These are phyloP conservation scores for Fraxinus albicans DNA, from an alignment of 305 asterid species.

Conservation along the genomic window DNA sequence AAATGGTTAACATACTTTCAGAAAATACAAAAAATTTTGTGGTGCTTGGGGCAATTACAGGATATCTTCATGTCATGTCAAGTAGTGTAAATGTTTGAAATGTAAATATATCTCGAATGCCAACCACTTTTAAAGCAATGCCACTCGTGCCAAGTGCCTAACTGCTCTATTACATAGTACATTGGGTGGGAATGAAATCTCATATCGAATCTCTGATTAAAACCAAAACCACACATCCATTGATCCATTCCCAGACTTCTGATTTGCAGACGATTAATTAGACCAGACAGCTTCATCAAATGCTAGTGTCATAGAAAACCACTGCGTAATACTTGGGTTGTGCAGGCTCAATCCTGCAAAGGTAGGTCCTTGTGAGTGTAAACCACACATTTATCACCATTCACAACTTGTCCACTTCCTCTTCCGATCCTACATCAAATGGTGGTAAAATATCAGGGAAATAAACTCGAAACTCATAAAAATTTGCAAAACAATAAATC, in stretches of 20 bases:
- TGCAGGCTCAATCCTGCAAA: constrained; percentile 28
- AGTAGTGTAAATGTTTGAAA: background rate
- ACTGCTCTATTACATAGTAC: background rate
- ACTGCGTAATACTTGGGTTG: background rate
- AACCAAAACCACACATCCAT: background rate
- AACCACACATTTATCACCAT: constrained; percentile 68
- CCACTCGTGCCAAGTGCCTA: background rate
- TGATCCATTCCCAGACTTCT: background rate
- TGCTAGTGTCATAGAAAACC: background rate
- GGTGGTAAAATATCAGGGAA: background rate
- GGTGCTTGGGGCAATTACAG: background rate
- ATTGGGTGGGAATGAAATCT: background rate
- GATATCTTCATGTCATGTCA: background rate
- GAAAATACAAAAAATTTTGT: background rate
- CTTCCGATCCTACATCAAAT: constrained; percentile 69
- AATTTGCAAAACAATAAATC: background rate
- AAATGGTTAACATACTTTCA: background rate
- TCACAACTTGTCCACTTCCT: constrained; percentile 91
- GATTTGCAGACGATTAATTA: background rate
- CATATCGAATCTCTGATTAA: background rate
- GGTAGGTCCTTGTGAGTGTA: constrained; percentile 85
- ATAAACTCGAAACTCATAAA: background rate
- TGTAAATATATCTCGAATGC: background rate
- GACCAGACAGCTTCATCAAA: background rate
- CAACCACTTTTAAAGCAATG: background rate